Evolutionary conservation across 768 basidiomycete species (phyloP), one percentile per base, ranked within the genome.

Genomic region (Tricholoma furcatifolium): DNA sequence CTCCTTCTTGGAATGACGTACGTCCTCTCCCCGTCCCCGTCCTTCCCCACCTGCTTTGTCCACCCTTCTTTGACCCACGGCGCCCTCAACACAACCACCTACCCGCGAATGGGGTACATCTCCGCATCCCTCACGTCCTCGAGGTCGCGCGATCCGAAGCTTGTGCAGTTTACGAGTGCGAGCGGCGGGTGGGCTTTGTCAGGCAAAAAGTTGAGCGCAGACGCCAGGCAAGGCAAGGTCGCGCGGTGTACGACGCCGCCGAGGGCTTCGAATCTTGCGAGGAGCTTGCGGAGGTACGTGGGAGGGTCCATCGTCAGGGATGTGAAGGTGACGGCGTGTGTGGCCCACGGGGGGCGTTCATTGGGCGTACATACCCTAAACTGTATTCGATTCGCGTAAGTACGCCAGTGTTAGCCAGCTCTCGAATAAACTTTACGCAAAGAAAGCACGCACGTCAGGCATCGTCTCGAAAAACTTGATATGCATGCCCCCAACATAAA

Each of bases 21-120:
- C 10, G 54, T 59, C 10, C 58, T 45, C 30, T 59, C 58, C 1
- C 54, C 54, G 10, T 48, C 56, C 31, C 47, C 47, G 3, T 36
- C 56, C 17, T 47, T 56, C 24, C 50, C 55, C 7, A 56, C 54
- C 41, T 59, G 58, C 31, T 53, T 43, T 12, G 54, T 59, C n/a
- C 58, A 46, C 7, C 58, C 58, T 38, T 59, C 58, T 21, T 53
- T 55, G 9, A 59, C 43, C 58, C 51, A 59, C 2, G 58, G 58
- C 2, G 58, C 58, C 6, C 48, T 53, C 14, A 59, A 31, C 9
- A 56, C 58, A 3, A 59, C 15, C 2, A 59, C 54, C 24, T 59
- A 53, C 7, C 58, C 58, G 11, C 58, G 54, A 18, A 59, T 42
- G 15, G 58, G 54, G 36, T 53, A 43, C 32, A 59, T 50, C 11